phyloP scores from a whole-genome alignment of 345 rosid genomes.

The Punica granatum region DNA sequence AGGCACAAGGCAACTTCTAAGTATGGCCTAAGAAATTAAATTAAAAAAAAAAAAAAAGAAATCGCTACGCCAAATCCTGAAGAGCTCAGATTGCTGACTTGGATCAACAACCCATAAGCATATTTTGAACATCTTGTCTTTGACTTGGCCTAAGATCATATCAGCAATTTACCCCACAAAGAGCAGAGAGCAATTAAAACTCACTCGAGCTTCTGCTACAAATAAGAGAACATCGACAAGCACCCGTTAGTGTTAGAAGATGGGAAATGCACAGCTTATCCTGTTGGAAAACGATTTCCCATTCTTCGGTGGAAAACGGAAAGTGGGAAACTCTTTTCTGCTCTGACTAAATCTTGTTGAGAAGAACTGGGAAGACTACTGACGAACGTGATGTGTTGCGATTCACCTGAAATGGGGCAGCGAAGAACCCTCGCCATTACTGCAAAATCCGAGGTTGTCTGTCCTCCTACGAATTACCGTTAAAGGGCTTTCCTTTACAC shows the following conservation, averaged over 20 bases:
- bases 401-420: conserved; percentile 31
- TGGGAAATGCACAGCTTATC: no score
- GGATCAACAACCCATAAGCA: no score
- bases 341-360: neutral
- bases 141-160: conserved; percentile 26
- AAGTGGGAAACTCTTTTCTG: neutral
- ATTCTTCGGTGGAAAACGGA: neutral
- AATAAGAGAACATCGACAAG: neutral
- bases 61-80: no score
- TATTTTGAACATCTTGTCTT: no score
- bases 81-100: no score
- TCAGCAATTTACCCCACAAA: neutral
- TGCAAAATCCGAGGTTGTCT: conserved; percentile 17
- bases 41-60: no score
- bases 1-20: no score
- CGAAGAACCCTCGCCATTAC: conserved; percentile 39
- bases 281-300: neutral
- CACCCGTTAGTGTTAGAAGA: no score
- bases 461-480: conserved; percentile 8
- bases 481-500: conserved; percentile 9
- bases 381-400: neutral
- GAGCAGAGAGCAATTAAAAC: neutral
- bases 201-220: no score
- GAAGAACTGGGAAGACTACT: neutral
- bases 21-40: no score